A percentile compares a stretch with the other conserved stretches of the same genome.
phyloP scores from a whole-genome alignment of 441 rosid genomes.

The Pelargonium australe region DNA sequence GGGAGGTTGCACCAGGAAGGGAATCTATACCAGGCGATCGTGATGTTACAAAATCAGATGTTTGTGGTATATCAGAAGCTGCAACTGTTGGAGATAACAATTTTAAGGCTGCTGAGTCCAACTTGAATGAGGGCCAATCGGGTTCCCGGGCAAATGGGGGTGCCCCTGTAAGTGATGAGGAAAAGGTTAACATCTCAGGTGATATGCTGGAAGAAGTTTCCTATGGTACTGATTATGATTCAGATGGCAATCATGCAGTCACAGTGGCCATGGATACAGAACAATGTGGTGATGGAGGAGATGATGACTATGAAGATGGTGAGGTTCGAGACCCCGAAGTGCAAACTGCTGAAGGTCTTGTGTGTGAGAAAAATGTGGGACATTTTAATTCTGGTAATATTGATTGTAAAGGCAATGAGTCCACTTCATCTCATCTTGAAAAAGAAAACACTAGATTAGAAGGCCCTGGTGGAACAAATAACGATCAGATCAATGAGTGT shows the following conservation, averaged over 20 bases:
- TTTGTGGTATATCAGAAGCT: constrained; percentile 25
- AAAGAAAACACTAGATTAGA: constrained; percentile 26
- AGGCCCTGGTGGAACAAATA: constrained; percentile 27
- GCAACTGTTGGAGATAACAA: constrained; percentile 26
- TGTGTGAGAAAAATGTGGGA: constrained; percentile 23
- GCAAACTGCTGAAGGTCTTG: constrained; percentile 21
- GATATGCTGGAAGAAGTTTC: constrained; percentile 40
- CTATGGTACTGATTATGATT: constrained; percentile 40
- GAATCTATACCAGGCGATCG: constrained; percentile 21
- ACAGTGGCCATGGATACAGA: constrained; percentile 35
- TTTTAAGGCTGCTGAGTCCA: constrained; percentile 22
- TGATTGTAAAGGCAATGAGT: constrained; percentile 25
- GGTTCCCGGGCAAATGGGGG: constrained; percentile 38
- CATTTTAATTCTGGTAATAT: constrained; percentile 22
- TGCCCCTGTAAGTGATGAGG: constrained; percentile 45
- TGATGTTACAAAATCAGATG: no score
- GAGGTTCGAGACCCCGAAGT: constrained; percentile 46
- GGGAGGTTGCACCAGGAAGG: constrained; percentile 22
- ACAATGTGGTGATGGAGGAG: constrained; percentile 31
- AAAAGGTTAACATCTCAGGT: constrained; percentile 49
- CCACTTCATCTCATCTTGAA: constrained; percentile 26
- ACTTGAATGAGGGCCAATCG: constrained; percentile 22
- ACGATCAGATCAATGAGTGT: constrained; percentile 17
- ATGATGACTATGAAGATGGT: constrained; percentile 53
- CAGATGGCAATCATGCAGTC: constrained; percentile 38